Base-by-base conservation (phyloP, 2,329 filamentous ascomycete species). In the Fusarium austroafricanum region DNA sequence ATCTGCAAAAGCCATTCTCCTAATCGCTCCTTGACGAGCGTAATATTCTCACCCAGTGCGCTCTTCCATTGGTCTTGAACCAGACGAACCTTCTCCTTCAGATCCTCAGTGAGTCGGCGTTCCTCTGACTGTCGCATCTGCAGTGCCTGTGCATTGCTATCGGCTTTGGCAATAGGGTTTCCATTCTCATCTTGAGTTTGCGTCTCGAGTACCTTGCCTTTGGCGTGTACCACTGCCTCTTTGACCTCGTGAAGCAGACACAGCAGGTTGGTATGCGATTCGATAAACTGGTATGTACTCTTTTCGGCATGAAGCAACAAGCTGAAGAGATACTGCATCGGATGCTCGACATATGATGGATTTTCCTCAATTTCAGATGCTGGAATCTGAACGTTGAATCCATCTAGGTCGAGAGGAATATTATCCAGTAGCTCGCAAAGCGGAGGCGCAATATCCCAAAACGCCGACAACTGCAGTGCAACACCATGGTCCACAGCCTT, bases 371-470 rank as follows among this genome's bases (percentile, higher is more conserved):
- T 91, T 78, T 99, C 96, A 18, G 88, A 83, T 0, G 86, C 76
- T 0, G 96, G 94, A 44, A 98, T 94, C 71, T 91, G 87, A 46
- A 97, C 86, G 21, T 88, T 83, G 78, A 97, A 94, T 8, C 78
- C 80, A 10, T 79, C 77, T 12, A 89, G 79, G 42, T 84, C 79
- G 2, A 80, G 76, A 0, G 94, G 94, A 21, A 97, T 90, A 73
- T 92, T 91, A 61, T 97, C 92, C 12, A 97, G 86, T 45, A 98
- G 83, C 17, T 89, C 86, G 26, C 91, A 85, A 1, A 99, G 85
- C 5, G 90, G 89, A 4, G 96, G 96, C 2, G 94, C 95, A 73
- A 98, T 97, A 75, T 99, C 96, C 96, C 96, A 99, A 78, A 98
- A 99, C 0, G 95, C 94, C 11, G 91, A 94, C 4, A 97, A 86